These are phyloP conservation scores for Sporothrix mexicana DNA, from an alignment of 2,329 filamentous ascomycete species.

Conservation along the genomic window DNA sequence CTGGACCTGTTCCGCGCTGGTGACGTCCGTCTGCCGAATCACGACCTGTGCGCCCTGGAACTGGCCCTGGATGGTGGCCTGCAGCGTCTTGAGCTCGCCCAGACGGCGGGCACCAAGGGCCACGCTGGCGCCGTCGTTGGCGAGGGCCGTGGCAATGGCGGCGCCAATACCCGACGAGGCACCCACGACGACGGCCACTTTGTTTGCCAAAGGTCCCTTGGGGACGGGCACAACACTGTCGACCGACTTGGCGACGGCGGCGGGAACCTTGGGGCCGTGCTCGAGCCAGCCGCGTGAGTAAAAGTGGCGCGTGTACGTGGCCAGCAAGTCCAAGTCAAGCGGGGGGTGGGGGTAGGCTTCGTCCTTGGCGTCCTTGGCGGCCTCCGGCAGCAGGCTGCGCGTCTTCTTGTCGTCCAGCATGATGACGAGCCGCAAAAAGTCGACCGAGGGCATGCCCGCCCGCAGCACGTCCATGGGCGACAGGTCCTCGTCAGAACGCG, in stretches of 20 bases:
- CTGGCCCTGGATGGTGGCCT: conserved; percentile 59
- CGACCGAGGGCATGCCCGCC: conserved; percentile 78
- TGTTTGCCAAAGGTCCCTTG: conserved; percentile 67
- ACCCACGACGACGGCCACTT: conserved; percentile 77
- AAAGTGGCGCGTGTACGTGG: conserved; percentile 81
- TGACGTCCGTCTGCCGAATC: conserved; percentile 74
- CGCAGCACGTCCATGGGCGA: conserved; percentile 82
- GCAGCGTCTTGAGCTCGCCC: conserved; percentile 71
- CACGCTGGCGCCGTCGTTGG: conserved; percentile 72
- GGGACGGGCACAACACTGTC: conserved; percentile 37
- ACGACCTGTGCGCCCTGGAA: conserved; percentile 67
- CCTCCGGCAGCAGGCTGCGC: conserved; percentile 58
- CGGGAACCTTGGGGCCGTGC: conserved; percentile 28
- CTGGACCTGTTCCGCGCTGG: conserved; percentile 68
- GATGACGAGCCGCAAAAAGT: conserved; percentile 72
- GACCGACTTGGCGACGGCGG: not conserved
- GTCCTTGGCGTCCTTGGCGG: conserved; percentile 23
- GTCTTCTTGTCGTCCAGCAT: conserved; percentile 75
- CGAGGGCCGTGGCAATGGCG: conserved; percentile 72
- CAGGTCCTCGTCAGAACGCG: conserved; percentile 62
- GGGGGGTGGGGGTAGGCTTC: conserved; percentile 62
- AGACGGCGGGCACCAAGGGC: conserved; percentile 73
- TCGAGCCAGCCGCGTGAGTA: conserved; percentile 79
- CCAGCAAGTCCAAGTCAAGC: conserved; percentile 72
- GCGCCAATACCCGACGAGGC: conserved; percentile 81